Base-by-base conservation (phyloP, 495 filamentous ascomycete species). In the Stereocaulon alpinum region DNA sequence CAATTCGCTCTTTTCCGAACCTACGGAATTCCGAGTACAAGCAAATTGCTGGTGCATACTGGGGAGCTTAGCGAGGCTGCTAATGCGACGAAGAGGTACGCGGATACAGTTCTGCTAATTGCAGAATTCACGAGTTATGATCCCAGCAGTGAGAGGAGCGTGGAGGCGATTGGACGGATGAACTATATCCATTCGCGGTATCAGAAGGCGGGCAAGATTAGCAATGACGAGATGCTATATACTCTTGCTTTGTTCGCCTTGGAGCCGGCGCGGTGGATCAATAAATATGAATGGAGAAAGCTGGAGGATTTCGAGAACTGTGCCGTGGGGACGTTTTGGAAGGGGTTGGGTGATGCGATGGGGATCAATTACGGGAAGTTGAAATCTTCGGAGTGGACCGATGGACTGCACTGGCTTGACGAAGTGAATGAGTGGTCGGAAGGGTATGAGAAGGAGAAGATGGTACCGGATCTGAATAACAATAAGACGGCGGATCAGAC, bases 1-100 rank as follows among this genome's bases (percentile, higher is more conserved):
- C 77, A 86, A 57, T 87, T 87, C 67, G 85, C 81, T 0, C 70
- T 89, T 3, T 86, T 87, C 68, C 58, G 83, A 78, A 86, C 85
- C 15, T 88, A 88, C 60, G 83, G 80, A 9, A 80, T 88, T 48
- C 82, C 83, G 1, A 75, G 78, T 22, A 86, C 86, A 53, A 82
- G 80, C 5, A 67, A 66, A 32, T 66, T 86, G 0, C 74, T 88
- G 20, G 74, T 77, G 0, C 73, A 75, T 32, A 86, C 84, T 9
- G 75, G 71, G 40, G 78, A 87, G 56, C 77, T 89, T 48, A 76
- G 80, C 15, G 73, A 73, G 51, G 68, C 74, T 0, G 71, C 68
- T 6, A 80, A 71, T 12, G 79, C 81, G 4, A 67, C 75, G 0
- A 87, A 86, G 65, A 78, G 85, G 60, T 86, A 84, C 61, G 76